Evolutionary conservation across 768 basidiomycete species (phyloP), one percentile per base, ranked within the genome.

Genomic region (Suillus variegatus): DNA sequence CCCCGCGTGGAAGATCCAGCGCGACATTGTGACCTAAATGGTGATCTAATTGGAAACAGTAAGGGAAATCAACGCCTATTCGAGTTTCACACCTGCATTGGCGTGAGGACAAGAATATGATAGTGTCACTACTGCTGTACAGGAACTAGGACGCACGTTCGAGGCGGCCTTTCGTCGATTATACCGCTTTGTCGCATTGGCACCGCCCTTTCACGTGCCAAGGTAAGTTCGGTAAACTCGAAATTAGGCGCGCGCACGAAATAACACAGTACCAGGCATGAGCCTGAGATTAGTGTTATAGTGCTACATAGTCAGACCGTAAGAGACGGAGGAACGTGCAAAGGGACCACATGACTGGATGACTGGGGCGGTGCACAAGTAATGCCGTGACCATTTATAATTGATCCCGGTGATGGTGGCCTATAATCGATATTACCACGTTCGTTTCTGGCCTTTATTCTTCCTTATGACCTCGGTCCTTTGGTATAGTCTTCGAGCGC

Each of bases 91-190:
- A 35, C 12, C 47, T 49, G 46, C 46, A 13, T 47, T 47, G 32
- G 10, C 52, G 16, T 9, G 16, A 52, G 52, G 28, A 32, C 28
- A 54, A 51, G 22, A 49, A 18, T 28, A 18, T 16, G 32, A 6
- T 32, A 32, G 6, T 32, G 32, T 32, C 7, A 28, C 16, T 22
- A 25, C 56, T 32, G 32, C 32, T 32, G 32, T 6, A 32, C 32
- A 38, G 36, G n/a, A 57, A 25, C 22, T 9, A 38, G 10, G 57
- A 58, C 38, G 57, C 57, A 58, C 57, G 57, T 58, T 58, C 22
- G 38, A 58, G 56, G 56, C 5, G 22, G 22, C 25, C 38, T 35
- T 12, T 32, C 2, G 14, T 32, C 32, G 32, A 16, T 58, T 28
- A 22, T 9, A 20, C 28, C 2, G 38, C n/a, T 22, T 57, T 40